These are phyloP conservation scores for Geranomyces variabilis DNA, from an alignment of 192 early-diverging fungal genomes.

Conservation along the genomic window DNA sequence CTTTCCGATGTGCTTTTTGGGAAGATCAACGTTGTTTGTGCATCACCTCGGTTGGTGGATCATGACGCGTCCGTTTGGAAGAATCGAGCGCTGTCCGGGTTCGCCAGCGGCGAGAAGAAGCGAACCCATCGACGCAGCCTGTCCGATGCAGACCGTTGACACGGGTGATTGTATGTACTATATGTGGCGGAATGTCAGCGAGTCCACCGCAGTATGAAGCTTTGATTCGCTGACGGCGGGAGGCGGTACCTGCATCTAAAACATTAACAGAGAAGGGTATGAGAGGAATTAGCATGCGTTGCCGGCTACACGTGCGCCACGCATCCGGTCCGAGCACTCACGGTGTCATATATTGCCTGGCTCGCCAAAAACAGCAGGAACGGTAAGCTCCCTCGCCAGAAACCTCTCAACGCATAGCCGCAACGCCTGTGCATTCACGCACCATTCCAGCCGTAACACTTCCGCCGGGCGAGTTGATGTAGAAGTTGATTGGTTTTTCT, in stretches of 20 bases:
- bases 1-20: background rate
- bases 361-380: background rate
- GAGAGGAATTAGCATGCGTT: too few species aligned
- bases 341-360: slow-evolving; percentile 83
- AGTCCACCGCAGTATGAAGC: too few species aligned
- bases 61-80: slow-evolving; percentile 95
- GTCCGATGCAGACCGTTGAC: slow-evolving; percentile 92
- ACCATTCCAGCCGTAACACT: slow-evolving; percentile 91
- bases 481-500: slow-evolving; percentile 90
- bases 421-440: background rate
- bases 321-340: slow-evolving; percentile 30
- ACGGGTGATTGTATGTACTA: slow-evolving; percentile 94
- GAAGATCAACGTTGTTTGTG: too few species aligned
- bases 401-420: background rate
- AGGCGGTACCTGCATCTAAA: background rate
- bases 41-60: slow-evolving; percentile 85
- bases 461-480: slow-evolving; percentile 98
- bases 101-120: slow-evolving; percentile 89
- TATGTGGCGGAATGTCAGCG: slow-evolving; percentile 18
- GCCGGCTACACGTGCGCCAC: too few species aligned
- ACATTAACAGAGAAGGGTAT: too few species aligned
- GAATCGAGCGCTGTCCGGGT: slow-evolving; percentile 79
- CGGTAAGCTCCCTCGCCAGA: background rate
- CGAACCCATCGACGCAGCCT: slow-evolving; percentile 98
- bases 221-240: too few species aligned